Evolutionary conservation across 2,329 filamentous ascomycete genomes (phyloP).

Genomic region (Venturia pyrina): DNA sequence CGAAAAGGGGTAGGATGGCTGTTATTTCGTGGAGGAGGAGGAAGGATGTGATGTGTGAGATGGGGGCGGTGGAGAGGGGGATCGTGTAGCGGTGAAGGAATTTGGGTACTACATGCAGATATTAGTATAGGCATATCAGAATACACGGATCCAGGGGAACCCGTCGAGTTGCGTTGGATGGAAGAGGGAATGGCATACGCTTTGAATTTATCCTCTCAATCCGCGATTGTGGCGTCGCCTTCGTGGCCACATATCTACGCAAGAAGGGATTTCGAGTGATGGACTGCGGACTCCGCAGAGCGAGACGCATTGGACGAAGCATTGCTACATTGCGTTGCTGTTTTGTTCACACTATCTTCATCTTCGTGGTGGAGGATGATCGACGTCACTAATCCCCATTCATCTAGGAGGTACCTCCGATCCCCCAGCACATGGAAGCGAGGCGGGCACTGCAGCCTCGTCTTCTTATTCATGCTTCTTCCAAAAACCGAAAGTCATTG

Average conservation of each 20-base stretch:
- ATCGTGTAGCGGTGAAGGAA: constrained; percentile 60
- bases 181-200: neutral
- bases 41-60: constrained; percentile 78
- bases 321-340: constrained; percentile 1
- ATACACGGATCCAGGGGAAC: no score
- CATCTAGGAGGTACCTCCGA: no score
- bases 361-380: neutral
- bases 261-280: neutral
- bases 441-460: neutral
- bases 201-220: constrained; percentile 7
- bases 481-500: neutral
- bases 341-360: no score
- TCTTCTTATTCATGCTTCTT: neutral
- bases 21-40: constrained; percentile 87
- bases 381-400: neutral
- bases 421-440: neutral
- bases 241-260: neutral
- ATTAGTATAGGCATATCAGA: neutral
- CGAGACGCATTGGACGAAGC: neutral
- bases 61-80: constrained; percentile 63
- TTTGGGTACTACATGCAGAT: constrained; percentile 36
- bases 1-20: constrained; percentile 68
- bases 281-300: neutral
- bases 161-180: neutral
- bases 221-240: constrained; percentile 4